Evolutionary conservation across 1,284 basidiomycete species (phyloP).

Genomic region (Grifola frondosa): DNA sequence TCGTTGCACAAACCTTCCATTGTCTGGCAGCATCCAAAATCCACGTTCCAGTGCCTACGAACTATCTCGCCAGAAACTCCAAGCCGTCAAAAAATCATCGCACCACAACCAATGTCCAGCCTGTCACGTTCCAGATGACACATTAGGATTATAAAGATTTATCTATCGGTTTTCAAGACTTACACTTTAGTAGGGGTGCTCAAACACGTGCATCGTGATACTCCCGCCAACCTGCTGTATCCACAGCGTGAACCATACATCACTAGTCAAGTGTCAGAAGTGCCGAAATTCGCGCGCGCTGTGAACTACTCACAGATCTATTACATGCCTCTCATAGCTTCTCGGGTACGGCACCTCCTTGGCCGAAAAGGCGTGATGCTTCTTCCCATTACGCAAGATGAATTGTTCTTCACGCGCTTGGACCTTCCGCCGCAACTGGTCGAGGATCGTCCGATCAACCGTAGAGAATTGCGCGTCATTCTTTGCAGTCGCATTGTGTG

Average conservation of each 20-base stretch:
- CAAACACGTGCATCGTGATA: conserved; percentile 61
- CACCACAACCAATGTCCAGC: conserved; percentile 69
- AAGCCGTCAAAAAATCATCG: conserved; percentile 28
- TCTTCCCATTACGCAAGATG: conserved; percentile 48
- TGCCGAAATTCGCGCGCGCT: background rate
- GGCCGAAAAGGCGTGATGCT: conserved; percentile 51
- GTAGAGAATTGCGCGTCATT: conserved; percentile 45
- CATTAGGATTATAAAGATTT: too few species aligned
- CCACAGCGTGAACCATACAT: conserved; percentile 66
- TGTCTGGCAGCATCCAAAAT: conserved; percentile 56
- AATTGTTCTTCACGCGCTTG: conserved; percentile 55
- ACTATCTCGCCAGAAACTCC: too few species aligned
- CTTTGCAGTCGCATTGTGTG: conserved; percentile 17
- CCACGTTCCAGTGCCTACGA: conserved; percentile 63
- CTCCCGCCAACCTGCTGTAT: conserved; percentile 52
- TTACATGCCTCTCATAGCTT: conserved; percentile 55
- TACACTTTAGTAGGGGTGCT: conserved; percentile 61
- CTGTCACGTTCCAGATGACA: too few species aligned
- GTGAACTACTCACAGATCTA: conserved; percentile 56
- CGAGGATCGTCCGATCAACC: conserved; percentile 56
- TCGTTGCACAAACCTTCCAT: conserved; percentile 53
- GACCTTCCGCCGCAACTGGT: conserved; percentile 51
- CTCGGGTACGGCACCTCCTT: conserved; percentile 64
- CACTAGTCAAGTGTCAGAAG: conserved; percentile 39
- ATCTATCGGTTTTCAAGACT: too few species aligned